Conservation (phyloP, 176 grass and related monocot genomes). For the Carex cristatella region DNA sequence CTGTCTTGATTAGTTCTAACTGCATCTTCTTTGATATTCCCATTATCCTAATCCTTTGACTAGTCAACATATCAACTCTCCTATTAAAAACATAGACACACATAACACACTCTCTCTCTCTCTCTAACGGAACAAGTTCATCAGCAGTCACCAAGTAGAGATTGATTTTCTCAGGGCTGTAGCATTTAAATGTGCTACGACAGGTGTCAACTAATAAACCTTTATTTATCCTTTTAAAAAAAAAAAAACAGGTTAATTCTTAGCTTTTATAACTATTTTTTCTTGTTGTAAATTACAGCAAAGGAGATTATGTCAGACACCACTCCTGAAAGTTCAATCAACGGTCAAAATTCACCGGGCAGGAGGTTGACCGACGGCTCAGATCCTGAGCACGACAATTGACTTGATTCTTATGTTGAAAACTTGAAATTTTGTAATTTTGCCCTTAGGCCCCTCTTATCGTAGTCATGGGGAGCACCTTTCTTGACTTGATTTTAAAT, state of each 20-base stretch:
- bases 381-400: too few relatives aligned
- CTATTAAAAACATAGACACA: too few relatives aligned
- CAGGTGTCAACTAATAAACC: constrained; percentile 41
- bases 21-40: too few relatives aligned
- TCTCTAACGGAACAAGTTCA: constrained; percentile 61
- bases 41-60: too few relatives aligned
- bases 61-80: too few relatives aligned
- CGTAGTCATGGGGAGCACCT: constrained; percentile 13
- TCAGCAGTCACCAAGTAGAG: constrained; percentile 75
- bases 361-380: neutral
- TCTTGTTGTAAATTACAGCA: neutral
- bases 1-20: too few relatives aligned
- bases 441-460: neutral
- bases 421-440: neutral
- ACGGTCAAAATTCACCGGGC: neutral
- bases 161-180: constrained; percentile 57
- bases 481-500: constrained; percentile 24
- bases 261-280: neutral
- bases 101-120: neutral
- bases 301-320: constrained; percentile 14
- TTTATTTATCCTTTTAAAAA: neutral
- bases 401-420: too few relatives aligned
- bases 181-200: constrained; percentile 52
- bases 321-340: neutral
- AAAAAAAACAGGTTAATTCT: neutral